A percentile compares a stretch with the other conserved stretches of the same genome.
phyloP scores from a whole-genome alignment of 352 stramenopile genomes.

The Halophytophthora polymorphica region DNA sequence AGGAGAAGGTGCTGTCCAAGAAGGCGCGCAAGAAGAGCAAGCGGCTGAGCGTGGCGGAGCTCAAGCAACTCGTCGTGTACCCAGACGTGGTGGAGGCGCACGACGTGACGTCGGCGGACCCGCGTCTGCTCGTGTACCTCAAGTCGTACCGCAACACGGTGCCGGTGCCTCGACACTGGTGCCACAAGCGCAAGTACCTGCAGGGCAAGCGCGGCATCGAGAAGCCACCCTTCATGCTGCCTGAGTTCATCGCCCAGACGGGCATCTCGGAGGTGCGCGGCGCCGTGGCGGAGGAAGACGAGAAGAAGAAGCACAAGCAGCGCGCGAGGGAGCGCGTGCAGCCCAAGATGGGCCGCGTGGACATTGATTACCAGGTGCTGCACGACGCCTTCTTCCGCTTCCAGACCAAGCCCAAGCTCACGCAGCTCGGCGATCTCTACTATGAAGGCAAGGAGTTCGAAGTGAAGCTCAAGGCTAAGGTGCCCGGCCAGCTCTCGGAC shows the following conservation, averaged over 20 bases:
- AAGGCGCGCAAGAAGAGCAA: conserved; percentile 94
- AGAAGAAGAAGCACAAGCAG: conserved; percentile 91
- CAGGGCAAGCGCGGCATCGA: conserved; percentile 96
- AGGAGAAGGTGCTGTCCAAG: conserved; percentile 73
- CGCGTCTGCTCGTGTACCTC: conserved; percentile 93
- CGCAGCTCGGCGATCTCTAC: conserved; percentile 85
- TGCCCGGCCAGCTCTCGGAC: conserved; percentile 87
- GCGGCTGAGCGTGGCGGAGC: conserved; percentile 92
- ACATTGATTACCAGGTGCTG: conserved; percentile 98
- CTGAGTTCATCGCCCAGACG: conserved; percentile 98
- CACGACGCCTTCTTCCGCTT: conserved; percentile 99
- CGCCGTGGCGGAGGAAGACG: conserved; percentile 77
- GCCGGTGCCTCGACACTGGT: conserved; percentile 96
- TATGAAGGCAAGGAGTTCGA: conserved; percentile 98
- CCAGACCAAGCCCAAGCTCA: conserved; percentile 96
- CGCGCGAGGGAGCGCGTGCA: conserved; percentile 91
- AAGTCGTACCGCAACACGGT: conserved; percentile 97
- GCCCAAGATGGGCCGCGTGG: conserved; percentile 95
- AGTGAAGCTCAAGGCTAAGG: conserved; percentile 87
- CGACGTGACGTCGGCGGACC: conserved; percentile 95
- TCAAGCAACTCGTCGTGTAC: conserved; percentile 94
- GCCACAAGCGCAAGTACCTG: conserved; percentile 98
- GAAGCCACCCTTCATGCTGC: conserved; percentile 93
- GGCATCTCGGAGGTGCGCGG: conserved; percentile 84
- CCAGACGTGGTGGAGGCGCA: conserved; percentile 96